Percentiles rank a stretch among this genome's conserved stretches.
phyloP scores from a whole-genome alignment of 768 basidiomycete species.

The Porphyrellus cyaneotinctus region DNA sequence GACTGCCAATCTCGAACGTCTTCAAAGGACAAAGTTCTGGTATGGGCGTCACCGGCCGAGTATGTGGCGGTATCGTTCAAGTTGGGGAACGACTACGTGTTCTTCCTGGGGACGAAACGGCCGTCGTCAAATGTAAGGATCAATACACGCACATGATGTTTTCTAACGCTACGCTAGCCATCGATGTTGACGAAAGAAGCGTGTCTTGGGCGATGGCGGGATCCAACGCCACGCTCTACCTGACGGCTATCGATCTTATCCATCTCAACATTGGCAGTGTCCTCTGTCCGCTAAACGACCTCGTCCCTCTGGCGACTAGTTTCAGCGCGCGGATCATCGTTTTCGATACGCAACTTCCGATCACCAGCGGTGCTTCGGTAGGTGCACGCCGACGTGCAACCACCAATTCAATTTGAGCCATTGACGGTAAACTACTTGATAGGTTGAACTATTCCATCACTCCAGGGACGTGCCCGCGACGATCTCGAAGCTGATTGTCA shows the following conservation, averaged over 20 bases:
- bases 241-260: constrained; percentile 80
- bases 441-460: constrained; percentile 95
- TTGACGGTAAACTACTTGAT: not conserved
- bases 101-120: constrained; percentile 89
- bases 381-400: constrained; percentile 13
- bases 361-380: constrained; percentile 84
- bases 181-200: constrained; percentile 74
- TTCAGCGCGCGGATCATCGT: constrained; percentile 90
- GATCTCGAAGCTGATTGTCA: constrained; percentile 73
- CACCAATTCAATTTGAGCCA: not conserved
- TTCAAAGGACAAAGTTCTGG: constrained; percentile 85
- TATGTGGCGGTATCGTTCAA: constrained; percentile 87
- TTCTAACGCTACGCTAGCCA: constrained; percentile 46
- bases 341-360: constrained; percentile 88
- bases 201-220: constrained; percentile 90
- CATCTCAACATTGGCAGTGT: constrained; percentile 87
- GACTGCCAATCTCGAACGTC: constrained; percentile 91
- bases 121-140: constrained; percentile 62
- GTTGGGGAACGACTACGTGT: constrained; percentile 86
- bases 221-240: constrained; percentile 79
- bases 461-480: constrained; percentile 90
- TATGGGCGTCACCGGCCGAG: constrained; percentile 73
- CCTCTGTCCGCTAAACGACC: constrained; percentile 68
- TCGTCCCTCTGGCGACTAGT: constrained; percentile 68
- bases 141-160: not conserved